Evolutionary conservation across 768 basidiomycete species (phyloP).

Genomic region (Collybia mongolica): DNA sequence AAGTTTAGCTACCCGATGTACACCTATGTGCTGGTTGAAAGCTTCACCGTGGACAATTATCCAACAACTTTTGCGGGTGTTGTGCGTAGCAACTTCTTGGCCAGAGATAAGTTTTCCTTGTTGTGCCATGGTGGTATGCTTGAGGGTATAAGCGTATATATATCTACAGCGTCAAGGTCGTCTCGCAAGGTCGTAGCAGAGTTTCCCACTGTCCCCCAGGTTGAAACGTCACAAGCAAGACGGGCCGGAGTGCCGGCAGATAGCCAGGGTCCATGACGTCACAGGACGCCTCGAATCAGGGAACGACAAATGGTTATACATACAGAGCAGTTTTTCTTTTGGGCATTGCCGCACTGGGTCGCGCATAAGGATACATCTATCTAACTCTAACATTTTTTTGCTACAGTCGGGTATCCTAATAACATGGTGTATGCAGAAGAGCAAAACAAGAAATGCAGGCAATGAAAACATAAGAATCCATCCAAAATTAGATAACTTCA

Average conservation of each 20-base stretch:
- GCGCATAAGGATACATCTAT: too few relatives aligned
- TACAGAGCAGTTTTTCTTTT: too few relatives aligned
- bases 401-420: background rate
- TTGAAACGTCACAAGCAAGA: too few relatives aligned
- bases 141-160: slow-evolving; percentile 19
- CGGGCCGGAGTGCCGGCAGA: slow-evolving; percentile 2
- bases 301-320: too few relatives aligned
- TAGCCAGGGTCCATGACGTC: background rate
- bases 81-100: slow-evolving; percentile 53
- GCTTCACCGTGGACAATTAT: slow-evolving; percentile 77
- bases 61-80: slow-evolving; percentile 66
- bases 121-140: slow-evolving; percentile 9
- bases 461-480: background rate
- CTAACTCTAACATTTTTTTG: too few relatives aligned
- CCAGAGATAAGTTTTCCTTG: slow-evolving; percentile 32
- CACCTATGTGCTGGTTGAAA: background rate
- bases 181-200: background rate
- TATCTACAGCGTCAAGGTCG: background rate
- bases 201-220: too few relatives aligned
- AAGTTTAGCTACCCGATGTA: slow-evolving; percentile 1
- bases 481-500: slow-evolving; percentile 38
- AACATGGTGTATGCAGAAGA: too few relatives aligned
- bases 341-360: too few relatives aligned
- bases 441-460: too few relatives aligned
- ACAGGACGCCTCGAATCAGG: too few relatives aligned